Evolutionary conservation across 1,284 basidiomycete species (phyloP), one percentile per base, ranked within the genome.

Genomic region (Cutaneotrichosporon curvatum): DNA sequence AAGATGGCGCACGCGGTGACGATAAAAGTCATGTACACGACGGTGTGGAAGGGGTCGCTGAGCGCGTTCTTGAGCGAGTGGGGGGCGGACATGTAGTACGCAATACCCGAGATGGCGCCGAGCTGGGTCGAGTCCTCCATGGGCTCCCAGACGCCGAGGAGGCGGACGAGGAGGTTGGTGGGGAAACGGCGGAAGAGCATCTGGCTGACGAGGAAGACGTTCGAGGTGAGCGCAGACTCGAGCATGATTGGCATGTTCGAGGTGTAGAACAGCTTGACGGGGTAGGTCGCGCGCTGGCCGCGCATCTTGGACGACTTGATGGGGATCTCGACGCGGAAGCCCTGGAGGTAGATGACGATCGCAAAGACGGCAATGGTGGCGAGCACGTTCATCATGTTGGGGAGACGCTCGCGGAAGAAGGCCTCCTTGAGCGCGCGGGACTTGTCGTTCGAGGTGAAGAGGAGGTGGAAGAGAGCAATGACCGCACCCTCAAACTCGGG

Each of bases 181-280:
- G 95, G 94, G 82, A 96, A 97, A 36, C 94, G 81, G 42, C 77
- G 78, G 33, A 83, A 81, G 60, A 96, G 79, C 94, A 97, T 97
- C 74, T 97, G 95, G 37, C 84, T 88, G 65, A 98, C 81, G 71
- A 98, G 88, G 76, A 92, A 97, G 22, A 97, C 82, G 74, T 98
- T 96, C 54, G 83, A 86, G 9, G 90, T 92, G 51, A 97, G 78
- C 11, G 94, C 92, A 21, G 81, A 85, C 74, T 97, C 87, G 57
- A 98, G 82, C 94, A 98, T 98, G 78, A 98, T 98, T 55, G 94
- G 92, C 94, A 97, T 97, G 79, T 97, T 98, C 56, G 82, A 85
- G 20, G 94, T 97, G 77, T 98, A 98, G 77, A 98, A 98, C 37
- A 98, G 81, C 77, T 97, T 98, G 76, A 98, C 82, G 50, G 95